Base-by-base conservation (phyloP, 495 filamentous ascomycete genomes). In the Podospora pseudocomata region DNA sequence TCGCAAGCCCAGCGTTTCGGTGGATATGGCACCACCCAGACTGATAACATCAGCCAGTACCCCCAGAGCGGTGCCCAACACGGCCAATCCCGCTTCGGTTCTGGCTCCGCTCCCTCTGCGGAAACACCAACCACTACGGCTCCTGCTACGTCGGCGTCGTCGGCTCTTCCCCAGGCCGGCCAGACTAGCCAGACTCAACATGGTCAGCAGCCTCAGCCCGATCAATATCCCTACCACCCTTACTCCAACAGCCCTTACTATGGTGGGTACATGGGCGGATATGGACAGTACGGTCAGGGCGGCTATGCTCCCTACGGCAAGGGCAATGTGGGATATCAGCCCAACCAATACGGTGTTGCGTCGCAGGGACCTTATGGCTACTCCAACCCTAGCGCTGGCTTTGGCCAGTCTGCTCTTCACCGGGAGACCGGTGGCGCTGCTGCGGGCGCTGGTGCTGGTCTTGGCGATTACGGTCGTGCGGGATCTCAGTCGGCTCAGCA, bases 181-280 rank as follows among this genome's bases (percentile, higher is more conserved):
- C 88, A 89, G 53, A 80, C 55, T 60, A 66, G 91, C 65, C 89
- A 90, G 69, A 85, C 81, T 30, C 89, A 86, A 66, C 85, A 86
- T 63, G 78, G 82, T 57, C 79, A 84, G 56, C 86, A 87, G 71
- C 87, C 84, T 15, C 85, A 26, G 27, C 61, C 27, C 18, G 30
- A 87, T 64, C 81, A 85, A 65, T 88, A 89, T 74, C 88, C 90
- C 61, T 94, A 89, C 76, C 89, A 92, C 72, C 91, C 91, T n/a
- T 93, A 93, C 80, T 93, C 91, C 79, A 81, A 82, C 65, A 90
- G 86, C 81, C 90, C 90, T 4, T 92, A 95, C 76, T 94, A 93
- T 75, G 84, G 86, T 54, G 83, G 85, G 44, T 94, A 96, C 80
- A 89, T 94, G 86, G 89, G 88, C 79, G 88, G 89, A 78, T 84